A percentile compares a stretch with the other conserved stretches of the same genome.
Evolutionary conservation across 345 rosid species (phyloP).

Genomic region (Populus davidiana): DNA sequence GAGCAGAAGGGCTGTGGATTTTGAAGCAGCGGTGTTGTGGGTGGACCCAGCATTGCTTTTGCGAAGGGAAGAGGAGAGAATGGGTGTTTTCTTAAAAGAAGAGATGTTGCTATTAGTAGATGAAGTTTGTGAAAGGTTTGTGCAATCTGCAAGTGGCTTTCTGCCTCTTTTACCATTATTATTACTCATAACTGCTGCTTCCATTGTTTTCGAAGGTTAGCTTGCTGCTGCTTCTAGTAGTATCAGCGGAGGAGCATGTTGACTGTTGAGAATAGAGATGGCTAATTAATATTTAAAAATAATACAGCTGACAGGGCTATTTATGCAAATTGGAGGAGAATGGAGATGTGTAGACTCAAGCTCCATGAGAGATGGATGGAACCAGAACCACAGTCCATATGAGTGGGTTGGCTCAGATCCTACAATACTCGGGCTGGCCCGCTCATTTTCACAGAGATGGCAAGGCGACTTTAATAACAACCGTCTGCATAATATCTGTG

Average conservation of each 20-base stretch:
- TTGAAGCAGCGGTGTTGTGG: not conserved
- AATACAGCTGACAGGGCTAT: not conserved
- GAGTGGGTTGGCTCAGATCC: too few relatives aligned
- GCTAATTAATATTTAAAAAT: not conserved
- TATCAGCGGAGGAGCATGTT: too few relatives aligned
- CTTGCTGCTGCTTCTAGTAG: not conserved
- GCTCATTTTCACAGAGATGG: too few relatives aligned
- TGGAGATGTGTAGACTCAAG: too few relatives aligned
- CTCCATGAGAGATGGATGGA: too few relatives aligned
- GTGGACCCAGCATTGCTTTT: not conserved
- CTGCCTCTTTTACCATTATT: not conserved
- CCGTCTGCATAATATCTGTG: too few relatives aligned
- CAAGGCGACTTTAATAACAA: too few relatives aligned
- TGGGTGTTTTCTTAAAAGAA: not conserved
- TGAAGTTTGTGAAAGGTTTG: not conserved
- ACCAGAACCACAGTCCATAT: too few relatives aligned
- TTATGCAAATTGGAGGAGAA: not conserved
- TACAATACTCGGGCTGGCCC: too few relatives aligned
- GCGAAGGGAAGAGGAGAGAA: not conserved
- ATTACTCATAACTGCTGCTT: not conserved
- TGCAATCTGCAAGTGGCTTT: not conserved
- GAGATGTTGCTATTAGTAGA: not conserved
- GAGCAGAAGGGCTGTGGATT: conserved; percentile 2
- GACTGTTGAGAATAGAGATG: not conserved
- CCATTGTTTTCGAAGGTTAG: not conserved